Evolutionary conservation across 23 red algal species (phyloP).

Genomic region (Cyanidioschyzon merolae): DNA sequence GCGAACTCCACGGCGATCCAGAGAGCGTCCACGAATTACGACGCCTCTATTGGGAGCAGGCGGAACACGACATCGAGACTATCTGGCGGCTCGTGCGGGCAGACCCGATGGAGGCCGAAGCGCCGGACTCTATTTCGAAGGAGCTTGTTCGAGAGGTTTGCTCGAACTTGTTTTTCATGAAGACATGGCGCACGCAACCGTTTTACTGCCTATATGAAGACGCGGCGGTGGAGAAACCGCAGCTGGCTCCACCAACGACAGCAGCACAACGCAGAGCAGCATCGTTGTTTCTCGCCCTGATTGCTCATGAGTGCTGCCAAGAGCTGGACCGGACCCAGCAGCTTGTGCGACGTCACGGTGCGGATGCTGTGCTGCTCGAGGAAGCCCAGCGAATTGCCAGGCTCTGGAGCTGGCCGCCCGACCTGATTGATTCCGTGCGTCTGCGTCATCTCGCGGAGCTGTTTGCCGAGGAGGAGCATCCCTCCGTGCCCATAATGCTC

Average conservation of each 20-base stretch:
- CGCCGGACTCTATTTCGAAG: not conserved
- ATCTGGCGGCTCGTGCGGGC: not conserved
- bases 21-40: not conserved
- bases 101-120: not conserved
- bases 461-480: not conserved
- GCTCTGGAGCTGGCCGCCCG: not conserved
- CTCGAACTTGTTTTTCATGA: not conserved
- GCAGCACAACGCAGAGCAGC: not conserved
- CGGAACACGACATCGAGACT: not conserved
- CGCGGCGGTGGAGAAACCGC: not conserved
- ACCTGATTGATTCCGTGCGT: not conserved
- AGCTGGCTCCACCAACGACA: no score
- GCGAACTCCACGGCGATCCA: not conserved
- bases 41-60: not conserved
- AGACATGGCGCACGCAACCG: not conserved
- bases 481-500: constrained; percentile 50
- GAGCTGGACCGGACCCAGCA: not conserved
- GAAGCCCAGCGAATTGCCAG: not conserved
- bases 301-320: not conserved
- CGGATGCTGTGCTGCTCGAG: not conserved
- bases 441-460: not conserved
- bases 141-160: not conserved
- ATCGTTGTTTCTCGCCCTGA: not conserved
- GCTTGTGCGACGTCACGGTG: not conserved
- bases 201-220: not conserved